Base-by-base conservation (phyloP, 2,329 filamentous ascomycete genomes). In the Ophiostoma piceae region DNA sequence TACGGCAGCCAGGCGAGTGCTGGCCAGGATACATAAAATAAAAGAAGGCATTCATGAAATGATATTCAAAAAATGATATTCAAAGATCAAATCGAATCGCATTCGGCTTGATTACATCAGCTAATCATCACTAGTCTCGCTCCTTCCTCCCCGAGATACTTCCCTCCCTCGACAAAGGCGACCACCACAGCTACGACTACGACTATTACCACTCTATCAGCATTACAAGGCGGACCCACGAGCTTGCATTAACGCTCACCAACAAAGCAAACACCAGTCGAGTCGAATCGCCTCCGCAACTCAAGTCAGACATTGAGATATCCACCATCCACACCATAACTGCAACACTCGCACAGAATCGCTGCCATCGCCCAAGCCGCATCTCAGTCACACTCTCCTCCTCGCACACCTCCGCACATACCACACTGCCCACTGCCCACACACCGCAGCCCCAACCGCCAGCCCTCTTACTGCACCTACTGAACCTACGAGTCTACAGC, bases 191-290 rank as follows among this genome's bases (percentile, higher is more conserved):
- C n/a, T n/a, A n/a, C 43, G n/a, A 16, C 19, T 19, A 47, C 41
- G 26, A 29, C 4, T 5, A 43, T 16, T 19, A 19, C 43, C 11
- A 26, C 12, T 16, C n/a, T 9, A 29, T 16, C 35, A 35, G 35
- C 8, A 35, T 35, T 35, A 8, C 35, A 62, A 62, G 57, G 26
- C 57, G 57, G 26, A 32, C 57, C 57, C 26, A 32, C 57, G 57
- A 62, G 12, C 57, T 62, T 62, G 57, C 57, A 62, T 62, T 29
- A 60, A 60, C 54, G 47, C 54, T 32, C 54, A 60, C 54, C 54
- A 62, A 47, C 35, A 35, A 35, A 35, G 35, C 43, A 47, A 47
- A 47, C 3, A 19, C 41, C 5, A 47, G 43, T 47, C 43, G 43
- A 32, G 26, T 26, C 47, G 9, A 54, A 26, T 14, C n/a, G n/a